Conservation (phyloP, 176 grass and related monocot species). For the Pontederia crassipes region DNA sequence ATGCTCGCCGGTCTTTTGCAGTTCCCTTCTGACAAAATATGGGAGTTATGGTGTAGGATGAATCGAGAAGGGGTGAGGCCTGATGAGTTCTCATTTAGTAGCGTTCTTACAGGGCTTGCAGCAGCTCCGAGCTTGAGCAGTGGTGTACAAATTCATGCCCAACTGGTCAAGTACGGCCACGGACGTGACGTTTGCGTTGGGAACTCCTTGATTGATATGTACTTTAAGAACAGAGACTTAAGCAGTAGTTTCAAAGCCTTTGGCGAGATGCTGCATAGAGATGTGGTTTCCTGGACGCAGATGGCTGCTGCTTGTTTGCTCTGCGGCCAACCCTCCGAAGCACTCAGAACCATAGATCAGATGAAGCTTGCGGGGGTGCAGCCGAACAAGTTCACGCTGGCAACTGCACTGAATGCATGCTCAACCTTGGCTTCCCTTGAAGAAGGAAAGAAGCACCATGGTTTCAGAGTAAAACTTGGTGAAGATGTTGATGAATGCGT, state of each 20-base stretch:
- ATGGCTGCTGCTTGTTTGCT: constrained; percentile 40
- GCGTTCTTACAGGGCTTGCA: constrained; percentile 37
- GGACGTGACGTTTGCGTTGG: constrained; percentile 30
- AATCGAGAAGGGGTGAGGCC: constrained; percentile 10
- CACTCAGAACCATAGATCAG: constrained; percentile 20
- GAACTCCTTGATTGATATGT: constrained; percentile 62
- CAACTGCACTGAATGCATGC: constrained; percentile 28
- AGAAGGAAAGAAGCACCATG: constrained; percentile 34
- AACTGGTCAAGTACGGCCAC: constrained; percentile 45
- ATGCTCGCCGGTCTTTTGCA: constrained; percentile 33
- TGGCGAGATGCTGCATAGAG: constrained; percentile 24
- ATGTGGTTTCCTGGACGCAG: constrained; percentile 59
- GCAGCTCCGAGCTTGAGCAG: neutral
- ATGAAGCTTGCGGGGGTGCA: constrained; percentile 29
- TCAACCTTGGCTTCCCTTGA: constrained; percentile 15
- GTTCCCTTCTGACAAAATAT: constrained; percentile 18
- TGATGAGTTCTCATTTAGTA: constrained; percentile 59
- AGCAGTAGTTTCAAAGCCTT: constrained; percentile 28
- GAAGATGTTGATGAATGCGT: constrained; percentile 22
- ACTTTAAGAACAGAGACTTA: constrained; percentile 35
- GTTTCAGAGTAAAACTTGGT: constrained; percentile 36
- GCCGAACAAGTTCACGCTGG: constrained; percentile 48
- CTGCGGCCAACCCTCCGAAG: constrained; percentile 17
- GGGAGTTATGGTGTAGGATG: constrained; percentile 52
- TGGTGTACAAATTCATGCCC: constrained; percentile 41